phyloP scores from a whole-genome alignment of 2,329 filamentous ascomycete genomes.

The Cladosporium colombiae region DNA sequence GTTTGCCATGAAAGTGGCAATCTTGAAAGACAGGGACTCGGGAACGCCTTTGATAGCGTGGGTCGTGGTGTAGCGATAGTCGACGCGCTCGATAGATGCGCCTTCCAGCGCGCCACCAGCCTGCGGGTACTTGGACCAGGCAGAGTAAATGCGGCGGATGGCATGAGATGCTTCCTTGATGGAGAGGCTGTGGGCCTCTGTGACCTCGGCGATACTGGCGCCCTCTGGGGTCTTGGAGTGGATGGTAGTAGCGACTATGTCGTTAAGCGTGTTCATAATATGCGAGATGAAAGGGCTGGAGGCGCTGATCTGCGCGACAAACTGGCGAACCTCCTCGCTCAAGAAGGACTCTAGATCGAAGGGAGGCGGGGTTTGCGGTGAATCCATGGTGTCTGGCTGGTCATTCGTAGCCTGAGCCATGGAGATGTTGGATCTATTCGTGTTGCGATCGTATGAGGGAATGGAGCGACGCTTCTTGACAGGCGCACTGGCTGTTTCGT shows the following conservation, averaged over 20 bases:
- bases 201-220: background rate
- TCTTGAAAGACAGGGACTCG: background rate
- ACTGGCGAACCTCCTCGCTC: background rate
- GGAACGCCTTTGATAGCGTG: background rate
- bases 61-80: background rate
- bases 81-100: background rate
- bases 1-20: background rate
- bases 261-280: background rate
- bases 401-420: too few relatives aligned
- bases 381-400: background rate
- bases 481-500: background rate
- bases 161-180: background rate
- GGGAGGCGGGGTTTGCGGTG: background rate
- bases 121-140: slow-evolving; percentile 1
- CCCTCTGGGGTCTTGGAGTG: background rate
- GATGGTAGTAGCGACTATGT: background rate
- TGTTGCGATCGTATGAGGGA: background rate
- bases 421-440: background rate
- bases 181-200: background rate
- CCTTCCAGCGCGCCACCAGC: background rate
- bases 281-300: background rate
- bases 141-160: background rate
- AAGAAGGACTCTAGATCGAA: background rate
- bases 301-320: background rate
- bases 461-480: background rate